Base-by-base conservation (phyloP, 805 yeast species). In the Torulaspora indica region DNA sequence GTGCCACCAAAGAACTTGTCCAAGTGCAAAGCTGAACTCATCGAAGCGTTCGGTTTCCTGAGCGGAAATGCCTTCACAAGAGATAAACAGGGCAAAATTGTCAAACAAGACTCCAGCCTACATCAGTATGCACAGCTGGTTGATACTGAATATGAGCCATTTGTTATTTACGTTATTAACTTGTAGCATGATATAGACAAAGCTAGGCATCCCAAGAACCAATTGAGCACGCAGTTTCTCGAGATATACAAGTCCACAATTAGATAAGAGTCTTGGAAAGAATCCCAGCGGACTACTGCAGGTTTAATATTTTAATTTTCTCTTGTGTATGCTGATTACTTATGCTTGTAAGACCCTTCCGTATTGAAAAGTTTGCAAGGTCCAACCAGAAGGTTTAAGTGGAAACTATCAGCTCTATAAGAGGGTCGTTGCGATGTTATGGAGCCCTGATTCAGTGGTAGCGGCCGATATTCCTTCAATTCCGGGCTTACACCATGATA, bases 61-160 rank as follows among this genome's bases (percentile, higher is more conserved):
- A 96, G 95, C 28, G 98, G 98, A 24, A 85, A 82, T 57, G 96
- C 96, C 0, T 85, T 86, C 58, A 70, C 75, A 27, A 73, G 73
- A 46, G 89, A 84, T 61, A 77, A 77, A 54, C 73, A 75, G 56
- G 90, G 90, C 38, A 77, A 75, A 53, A 70, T 81, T 38, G 73
- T 77, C 51, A 56, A 56, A 28, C 79, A 82, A 56, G 87, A 82
- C 61, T 56, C 66, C 28, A 80, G 78, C 36, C 74, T 91, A 57
- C 78, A 82, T 54, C 98, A 91, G 64, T 93, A 86, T 65, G 91
- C 96, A 8, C 79, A 95, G 1, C 70, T 93, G 57, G 96, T 89
- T 39, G 98, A 93, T 67, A 80, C 91, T 23, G 97, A 91, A 46
- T 91, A 91, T 65, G 96, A 91, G 69, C 98, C 98, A 41, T 93